Evolutionary conservation across 2,329 filamentous ascomycete genomes (phyloP), one percentile per base, ranked within the genome.

Genomic region (Fusarium piperis): DNA sequence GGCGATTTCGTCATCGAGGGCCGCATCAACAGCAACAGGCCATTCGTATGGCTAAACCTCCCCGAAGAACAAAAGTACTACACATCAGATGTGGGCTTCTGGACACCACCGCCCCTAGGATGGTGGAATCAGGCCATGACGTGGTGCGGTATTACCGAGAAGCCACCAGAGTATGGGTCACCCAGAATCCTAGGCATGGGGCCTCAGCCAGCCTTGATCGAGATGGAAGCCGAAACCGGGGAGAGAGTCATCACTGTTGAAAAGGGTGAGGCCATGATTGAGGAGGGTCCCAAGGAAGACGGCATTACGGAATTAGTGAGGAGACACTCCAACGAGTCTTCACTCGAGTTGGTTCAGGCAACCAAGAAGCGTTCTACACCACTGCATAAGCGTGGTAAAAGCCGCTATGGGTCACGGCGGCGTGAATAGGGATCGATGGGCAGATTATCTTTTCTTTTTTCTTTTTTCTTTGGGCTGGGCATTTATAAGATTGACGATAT

Each of bases 1-100:
- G 79, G 80, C 7, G 80, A 81, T 48, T 79, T 83, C 15, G 76
- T 81, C 30, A 80, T 83, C 30, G 79, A 83, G 48, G 81, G 81
- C 4, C 78, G 79, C 11, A 81, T 83, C 68, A 79, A 83, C 70
- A 83, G 78, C 69, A 81, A 79, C 53, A 77, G 74, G 64, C 75
- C 79, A 33, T 79, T 82, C 26, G 81, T 83, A 23, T 82, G 80
- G 80, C 68, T 83, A 1, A 82, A 82, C 33, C 66, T 83, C 6
- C 82, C 79, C 1, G 72, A 77, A n/a, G 78, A 81, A 0, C 80
- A 81, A 59, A 67, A 73, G 0, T 75, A 75, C 18, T 79, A 79
- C 32, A 73, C 77, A 13, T 72, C 75, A 30, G 79, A 79, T 11
- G 76, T 81, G 39, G 80, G 79, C 6, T 77, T 79, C 41, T 81